phyloP scores from a whole-genome alignment of 768 basidiomycete species.

The Boletus pseudo-olivaceus region DNA sequence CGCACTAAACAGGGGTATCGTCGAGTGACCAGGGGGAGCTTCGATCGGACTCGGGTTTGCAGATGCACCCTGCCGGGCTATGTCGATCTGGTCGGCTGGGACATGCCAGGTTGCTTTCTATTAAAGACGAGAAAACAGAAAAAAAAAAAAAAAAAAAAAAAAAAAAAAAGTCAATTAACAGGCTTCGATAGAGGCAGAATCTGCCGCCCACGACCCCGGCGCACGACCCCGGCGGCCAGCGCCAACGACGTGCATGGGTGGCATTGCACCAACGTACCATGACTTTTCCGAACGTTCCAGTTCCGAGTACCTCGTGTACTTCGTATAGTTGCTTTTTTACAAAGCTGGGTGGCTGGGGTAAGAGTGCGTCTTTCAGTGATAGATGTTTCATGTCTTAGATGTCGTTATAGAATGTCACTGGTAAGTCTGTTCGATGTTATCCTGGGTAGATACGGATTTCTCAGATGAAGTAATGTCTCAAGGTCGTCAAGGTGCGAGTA shows the following conservation, averaged over 20 bases:
- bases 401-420: not conserved
- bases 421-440: not conserved
- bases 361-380: conserved; percentile 52
- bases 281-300: conserved; percentile 90
- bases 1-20: conserved; percentile 30
- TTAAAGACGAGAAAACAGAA: not conserved
- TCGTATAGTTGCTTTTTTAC: conserved; percentile 82
- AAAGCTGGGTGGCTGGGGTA: conserved; percentile 84
- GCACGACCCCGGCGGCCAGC: no score
- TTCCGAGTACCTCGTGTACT: conserved; percentile 68
- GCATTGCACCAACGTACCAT: conserved; percentile 47
- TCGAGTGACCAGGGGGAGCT: conserved; percentile 16
- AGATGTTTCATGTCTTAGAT: conserved; percentile 29
- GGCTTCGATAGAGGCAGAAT: not conserved
- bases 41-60: conserved; percentile 29
- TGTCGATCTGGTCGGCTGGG: conserved; percentile 51
- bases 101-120: conserved; percentile 79
- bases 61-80: conserved; percentile 58
- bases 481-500: not conserved
- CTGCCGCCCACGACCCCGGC: conserved; percentile 1
- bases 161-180: not conserved
- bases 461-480: not conserved
- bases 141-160: not conserved
- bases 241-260: not conserved
- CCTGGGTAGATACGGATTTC: not conserved